These are phyloP conservation scores for Oryza punctata DNA, from an alignment of 176 grass and related monocot genomes.

Conservation along the genomic window DNA sequence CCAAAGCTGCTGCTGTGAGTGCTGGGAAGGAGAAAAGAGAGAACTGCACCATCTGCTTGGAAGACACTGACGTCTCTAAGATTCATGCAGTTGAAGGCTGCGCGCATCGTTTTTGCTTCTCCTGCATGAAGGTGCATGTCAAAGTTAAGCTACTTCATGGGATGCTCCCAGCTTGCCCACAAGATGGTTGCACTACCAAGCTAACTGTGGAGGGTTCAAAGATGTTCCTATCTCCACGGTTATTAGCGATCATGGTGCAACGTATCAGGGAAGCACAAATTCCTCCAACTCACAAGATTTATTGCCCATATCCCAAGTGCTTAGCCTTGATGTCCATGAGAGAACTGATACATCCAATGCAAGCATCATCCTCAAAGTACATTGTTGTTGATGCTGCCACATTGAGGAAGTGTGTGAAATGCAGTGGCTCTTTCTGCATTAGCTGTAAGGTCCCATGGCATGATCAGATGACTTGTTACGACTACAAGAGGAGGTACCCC, in stretches of 20 bases:
- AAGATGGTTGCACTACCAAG: conserved; percentile 69
- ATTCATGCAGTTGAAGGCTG: conserved; percentile 64
- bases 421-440: conserved; percentile 63
- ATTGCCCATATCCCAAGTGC: conserved; percentile 77
- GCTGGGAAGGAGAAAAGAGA: conserved; percentile 51
- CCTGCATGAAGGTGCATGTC: conserved; percentile 84
- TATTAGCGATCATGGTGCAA: conserved; percentile 65
- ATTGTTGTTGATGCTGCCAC: conserved; percentile 20
- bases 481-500: conserved; percentile 53
- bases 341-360: conserved; percentile 44
- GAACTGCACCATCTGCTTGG: conserved; percentile 80
- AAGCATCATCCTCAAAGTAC: conserved; percentile 53
- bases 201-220: conserved; percentile 57
- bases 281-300: conserved; percentile 65
- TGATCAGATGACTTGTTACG: conserved; percentile 49
- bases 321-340: conserved; percentile 65
- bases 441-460: conserved; percentile 86
- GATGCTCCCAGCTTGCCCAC: conserved; percentile 67
- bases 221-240: conserved; percentile 47
- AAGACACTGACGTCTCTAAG: conserved; percentile 59
- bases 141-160: conserved; percentile 68
- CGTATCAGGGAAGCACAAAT: conserved; percentile 66
- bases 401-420: conserved; percentile 69
- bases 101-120: conserved; percentile 73
- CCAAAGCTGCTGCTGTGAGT: conserved; percentile 20